Evolutionary conservation across 805 yeast species (phyloP).

Genomic region (Debaryomyces castellii): DNA sequence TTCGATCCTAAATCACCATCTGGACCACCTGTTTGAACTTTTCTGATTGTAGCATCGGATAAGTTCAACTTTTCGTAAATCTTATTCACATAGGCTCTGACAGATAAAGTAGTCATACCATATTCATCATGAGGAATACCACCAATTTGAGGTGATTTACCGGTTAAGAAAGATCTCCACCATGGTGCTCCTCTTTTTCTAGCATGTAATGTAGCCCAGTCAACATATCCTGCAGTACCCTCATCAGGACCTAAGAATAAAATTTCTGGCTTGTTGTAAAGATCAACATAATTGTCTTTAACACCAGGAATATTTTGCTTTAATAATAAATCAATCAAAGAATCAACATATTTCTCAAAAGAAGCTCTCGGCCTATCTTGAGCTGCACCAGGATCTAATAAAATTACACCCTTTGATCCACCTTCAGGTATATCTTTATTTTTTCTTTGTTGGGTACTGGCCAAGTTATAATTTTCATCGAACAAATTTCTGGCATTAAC

Average conservation of each 20-base stretch:
- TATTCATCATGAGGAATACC: constrained; percentile 98
- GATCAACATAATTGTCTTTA: constrained; percentile 81
- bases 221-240: constrained; percentile 92
- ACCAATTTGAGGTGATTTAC: constrained; percentile 87
- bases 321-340: constrained; percentile 82
- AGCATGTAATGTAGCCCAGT: constrained; percentile 98
- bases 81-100: constrained; percentile 85
- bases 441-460: constrained; percentile 93
- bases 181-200: constrained; percentile 88
- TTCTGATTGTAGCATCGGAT: constrained; percentile 57
- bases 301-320: constrained; percentile 69
- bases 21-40: constrained; percentile 98
- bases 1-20: constrained; percentile 98
- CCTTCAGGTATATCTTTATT: constrained; percentile 99
- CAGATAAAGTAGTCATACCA: constrained; percentile 96
- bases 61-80: constrained; percentile 77
- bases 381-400: constrained; percentile 73
- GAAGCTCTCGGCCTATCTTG: constrained; percentile 81
- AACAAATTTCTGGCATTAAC: constrained; percentile 84
- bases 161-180: constrained; percentile 99
- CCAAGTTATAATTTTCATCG: constrained; percentile 95
- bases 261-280: constrained; percentile 82
- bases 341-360: constrained; percentile 89
- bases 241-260: constrained; percentile 99
- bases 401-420: constrained; percentile 95